Conservation (phyloP, 2,329 filamentous ascomycete species). For the Shiraia sp. region DNA sequence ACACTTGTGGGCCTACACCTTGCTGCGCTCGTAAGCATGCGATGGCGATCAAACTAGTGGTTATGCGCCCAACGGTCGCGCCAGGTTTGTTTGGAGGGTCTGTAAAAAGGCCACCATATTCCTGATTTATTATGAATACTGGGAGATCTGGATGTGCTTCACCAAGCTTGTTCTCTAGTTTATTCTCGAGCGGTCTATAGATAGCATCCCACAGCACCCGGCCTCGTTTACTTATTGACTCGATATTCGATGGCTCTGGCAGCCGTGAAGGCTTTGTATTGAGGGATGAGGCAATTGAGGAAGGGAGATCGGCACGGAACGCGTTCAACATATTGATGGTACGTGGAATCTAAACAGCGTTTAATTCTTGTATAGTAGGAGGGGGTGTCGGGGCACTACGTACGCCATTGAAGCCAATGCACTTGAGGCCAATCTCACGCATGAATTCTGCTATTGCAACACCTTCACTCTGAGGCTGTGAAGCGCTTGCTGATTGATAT, state of each 20-base stretch:
- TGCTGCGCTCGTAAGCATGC: conserved; percentile 77
- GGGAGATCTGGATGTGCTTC: conserved; percentile 80
- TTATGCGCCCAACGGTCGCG: conserved; percentile 66
- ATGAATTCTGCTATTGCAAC: conserved; percentile 69
- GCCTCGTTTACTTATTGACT: conserved; percentile 61
- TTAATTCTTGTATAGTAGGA: background rate
- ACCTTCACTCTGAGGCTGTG: conserved; percentile 34
- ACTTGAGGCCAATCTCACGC: conserved; percentile 75
- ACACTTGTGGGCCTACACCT: conserved; percentile 79
- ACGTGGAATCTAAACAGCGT: conserved; percentile 74
- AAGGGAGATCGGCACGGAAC: conserved; percentile 67
- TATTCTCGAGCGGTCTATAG: conserved; percentile 73
- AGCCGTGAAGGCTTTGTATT: conserved; percentile 60
- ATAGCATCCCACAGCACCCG: conserved; percentile 73
- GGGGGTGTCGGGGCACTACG: background rate
- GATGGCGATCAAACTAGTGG: conserved; percentile 75
- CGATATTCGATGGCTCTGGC: conserved; percentile 54
- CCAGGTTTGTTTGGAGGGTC: conserved; percentile 61
- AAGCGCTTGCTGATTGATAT: conserved; percentile 49
- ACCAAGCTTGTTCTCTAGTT: conserved; percentile 71
- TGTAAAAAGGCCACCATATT: conserved; percentile 74
- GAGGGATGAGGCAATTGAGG: conserved; percentile 58
- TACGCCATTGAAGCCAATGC: conserved; percentile 75
- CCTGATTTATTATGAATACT: conserved; percentile 73
- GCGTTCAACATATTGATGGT: conserved; percentile 81